Evolutionary conservation across 129 eudicot genomes (phyloP).

Genomic region (Solidago caesia): DNA sequence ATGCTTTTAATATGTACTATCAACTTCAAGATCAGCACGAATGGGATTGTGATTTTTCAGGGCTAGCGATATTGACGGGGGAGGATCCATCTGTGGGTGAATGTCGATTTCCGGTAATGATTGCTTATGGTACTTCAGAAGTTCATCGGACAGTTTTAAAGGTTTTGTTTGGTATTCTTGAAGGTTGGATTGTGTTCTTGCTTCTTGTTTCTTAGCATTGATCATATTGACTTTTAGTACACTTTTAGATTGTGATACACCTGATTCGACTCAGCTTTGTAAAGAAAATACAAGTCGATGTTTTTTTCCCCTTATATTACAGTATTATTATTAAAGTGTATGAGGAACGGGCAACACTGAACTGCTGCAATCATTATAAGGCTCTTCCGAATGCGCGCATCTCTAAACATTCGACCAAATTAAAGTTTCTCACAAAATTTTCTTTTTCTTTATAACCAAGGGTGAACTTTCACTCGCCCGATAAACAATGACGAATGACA

Average conservation of each 20-base stretch:
- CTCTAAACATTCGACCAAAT: too few relatives aligned
- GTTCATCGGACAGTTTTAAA: conserved; percentile 47
- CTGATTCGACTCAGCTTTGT: not conserved
- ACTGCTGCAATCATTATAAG: too few relatives aligned
- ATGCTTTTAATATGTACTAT: conserved; percentile 94
- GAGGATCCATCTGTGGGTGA: conserved; percentile 69
- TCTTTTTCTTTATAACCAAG: too few relatives aligned
- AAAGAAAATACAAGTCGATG: not conserved
- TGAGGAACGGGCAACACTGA: too few relatives aligned
- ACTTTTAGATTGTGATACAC: conserved; percentile 17
- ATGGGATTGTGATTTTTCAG: conserved; percentile 79
- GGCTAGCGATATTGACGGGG: conserved; percentile 54
- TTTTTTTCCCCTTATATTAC: too few relatives aligned
- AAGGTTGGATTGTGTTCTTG: conserved; percentile 61
- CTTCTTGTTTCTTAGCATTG: conserved; percentile 53
- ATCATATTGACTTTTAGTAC: not conserved
- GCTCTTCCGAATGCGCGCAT: too few relatives aligned
- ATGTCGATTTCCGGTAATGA: conserved; percentile 79
- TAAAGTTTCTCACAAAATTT: too few relatives aligned
- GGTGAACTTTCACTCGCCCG: too few relatives aligned
- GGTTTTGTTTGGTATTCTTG: conserved; percentile 50
- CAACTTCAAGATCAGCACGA: conserved; percentile 62
- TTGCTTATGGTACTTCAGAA: conserved; percentile 55
- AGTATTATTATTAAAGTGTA: too few relatives aligned
- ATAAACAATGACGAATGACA: too few relatives aligned